Evolutionary conservation across 106 monocot genomes (phyloP), one percentile per base, ranked within the genome.

Genomic region (Dioscorea alata): DNA sequence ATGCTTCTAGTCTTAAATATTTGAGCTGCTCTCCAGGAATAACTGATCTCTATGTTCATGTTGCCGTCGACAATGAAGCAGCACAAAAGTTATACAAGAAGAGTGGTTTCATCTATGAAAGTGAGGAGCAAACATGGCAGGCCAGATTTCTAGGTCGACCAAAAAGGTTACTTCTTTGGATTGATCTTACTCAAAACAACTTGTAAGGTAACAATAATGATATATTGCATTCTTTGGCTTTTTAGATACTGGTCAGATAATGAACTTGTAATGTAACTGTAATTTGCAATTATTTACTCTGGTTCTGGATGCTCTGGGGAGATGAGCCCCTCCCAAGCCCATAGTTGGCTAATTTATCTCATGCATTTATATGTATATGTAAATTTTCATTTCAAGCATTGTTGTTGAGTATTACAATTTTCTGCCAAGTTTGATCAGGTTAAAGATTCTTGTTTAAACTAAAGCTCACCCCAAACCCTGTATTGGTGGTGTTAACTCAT

Each of bases 21-120:
- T n/a, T 19, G 15, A 67, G 54, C 23, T 33, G 18, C 23, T 32
- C 69, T 71, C 15, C 83, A 95, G 95, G 95, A 16, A 91, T 95
- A 63, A 88, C 85, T 33, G 95, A 95, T 80, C 71, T 95, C 49
- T 95, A 95, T 64, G 88, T 91, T 64, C 95, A 95, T 82, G 95
- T 95, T 64, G 95, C 95, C 49, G 84, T 79, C 24, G 85, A 92
- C 72, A 91, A 91, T 64, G 71, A 82, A 63, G 84, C 84, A 19
- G 95, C 91, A 4, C 74, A 80, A 65, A 91, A 74, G 21, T 67
- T 95, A 33, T 95, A 95, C 49, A 59, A 78, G 63, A 95, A 88
- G 74, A 75, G 83, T 71, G 95, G 88, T 57, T 95, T 95, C 77
- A 68, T 78, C 60, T 95, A 88, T 78, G 95, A 95, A 74, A 84